Percentiles rank a stretch among this genome's conserved stretches.
phyloP scores from a whole-genome alignment of 192 early-diverging fungal species.

The Coemansia asiatica region DNA sequence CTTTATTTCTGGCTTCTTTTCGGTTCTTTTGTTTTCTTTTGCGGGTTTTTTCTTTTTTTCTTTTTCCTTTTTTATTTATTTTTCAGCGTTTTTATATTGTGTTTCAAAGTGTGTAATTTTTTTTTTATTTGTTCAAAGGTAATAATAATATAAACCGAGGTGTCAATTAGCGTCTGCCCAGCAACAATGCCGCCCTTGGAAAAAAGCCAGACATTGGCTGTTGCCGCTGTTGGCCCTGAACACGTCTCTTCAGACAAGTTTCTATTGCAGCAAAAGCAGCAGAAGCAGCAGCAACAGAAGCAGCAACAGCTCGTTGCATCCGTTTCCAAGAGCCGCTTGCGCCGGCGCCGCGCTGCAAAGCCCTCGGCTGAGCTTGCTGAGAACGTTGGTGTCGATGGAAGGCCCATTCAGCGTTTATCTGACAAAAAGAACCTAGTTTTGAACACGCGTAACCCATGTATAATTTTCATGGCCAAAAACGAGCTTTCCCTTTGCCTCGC shows the following conservation, averaged over 20 bases:
- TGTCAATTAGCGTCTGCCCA: background rate
- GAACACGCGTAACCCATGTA: slow-evolving; percentile 37
- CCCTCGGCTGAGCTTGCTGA: slow-evolving; percentile 10
- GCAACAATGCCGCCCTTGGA: slow-evolving; percentile 28
- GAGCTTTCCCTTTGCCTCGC: slow-evolving; percentile 29
- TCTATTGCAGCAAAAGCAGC: background rate
- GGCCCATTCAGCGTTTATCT: slow-evolving; percentile 3
- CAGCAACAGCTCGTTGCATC: slow-evolving; percentile 8
- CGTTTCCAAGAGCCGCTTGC: slow-evolving; percentile 11
- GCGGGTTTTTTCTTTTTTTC: background rate
- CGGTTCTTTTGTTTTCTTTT: background rate
- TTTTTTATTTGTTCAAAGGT: slow-evolving; percentile 10
- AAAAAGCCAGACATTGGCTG: slow-evolving; percentile 16
- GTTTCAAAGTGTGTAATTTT: no score
- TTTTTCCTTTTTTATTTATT: slow-evolving; percentile 6
- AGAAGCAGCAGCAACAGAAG: no score
- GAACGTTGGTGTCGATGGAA: slow-evolving; percentile 1
- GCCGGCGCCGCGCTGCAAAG: slow-evolving; percentile 14
- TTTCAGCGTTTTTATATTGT: background rate
- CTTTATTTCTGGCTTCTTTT: background rate
- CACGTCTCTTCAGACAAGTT: no score
- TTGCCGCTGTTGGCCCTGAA: slow-evolving; percentile 1
- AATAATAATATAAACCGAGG: background rate
- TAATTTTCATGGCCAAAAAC: slow-evolving; percentile 42
- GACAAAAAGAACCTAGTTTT: slow-evolving; percentile 22